Evolutionary conservation across 352 stramenopile species (phyloP), one percentile per base, ranked within the genome.

Genomic region (Phytophthora pini): DNA sequence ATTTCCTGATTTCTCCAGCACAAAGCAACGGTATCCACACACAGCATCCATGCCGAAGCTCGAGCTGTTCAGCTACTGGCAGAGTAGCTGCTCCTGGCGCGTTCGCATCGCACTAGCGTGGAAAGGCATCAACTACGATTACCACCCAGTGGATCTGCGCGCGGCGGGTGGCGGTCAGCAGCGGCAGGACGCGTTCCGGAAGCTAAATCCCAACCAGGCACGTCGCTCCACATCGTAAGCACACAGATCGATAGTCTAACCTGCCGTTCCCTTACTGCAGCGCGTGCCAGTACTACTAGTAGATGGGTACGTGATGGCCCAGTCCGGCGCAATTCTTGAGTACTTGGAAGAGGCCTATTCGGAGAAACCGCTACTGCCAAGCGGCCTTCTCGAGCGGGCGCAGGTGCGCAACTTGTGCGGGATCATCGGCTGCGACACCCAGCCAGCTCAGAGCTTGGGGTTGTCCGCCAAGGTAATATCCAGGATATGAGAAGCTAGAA

Each of bases 241-340:
- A 22, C 13, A 41, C 9, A 22, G 5, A 34, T 13, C 13, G 17
- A 24, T 52, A 31, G 39, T 50, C 17, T 52, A 27, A 47, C 40
- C 17, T 36, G 13, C 47, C n/a, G 15, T 43, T 39, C 49, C 43
- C 8, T 8, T 55, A n/a, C 11, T 47, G 9, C 47, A 90, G 77
- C 82, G 84, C 31, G 53, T 93, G 22, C 93, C 95, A 4, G 66
- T 83, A 36, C 71, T 98, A 17, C 73, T 93, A 71, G 96, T 94
- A 61, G 84, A 92, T 24, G 80, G 84, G 27, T 79, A 82, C 27
- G 61, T 76, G 38, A 67, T 93, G 17, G 85, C 84, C 26, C 93
- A 98, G 70, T 97, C 88, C 4, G 65, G 92, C 27, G 89, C 93
- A 6, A 98, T 98, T 53, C 82, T 98, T 57, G 91, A 98, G 65